Conservation (phyloP, 805 yeast species). For the Lachancea thermotolerans region DNA sequence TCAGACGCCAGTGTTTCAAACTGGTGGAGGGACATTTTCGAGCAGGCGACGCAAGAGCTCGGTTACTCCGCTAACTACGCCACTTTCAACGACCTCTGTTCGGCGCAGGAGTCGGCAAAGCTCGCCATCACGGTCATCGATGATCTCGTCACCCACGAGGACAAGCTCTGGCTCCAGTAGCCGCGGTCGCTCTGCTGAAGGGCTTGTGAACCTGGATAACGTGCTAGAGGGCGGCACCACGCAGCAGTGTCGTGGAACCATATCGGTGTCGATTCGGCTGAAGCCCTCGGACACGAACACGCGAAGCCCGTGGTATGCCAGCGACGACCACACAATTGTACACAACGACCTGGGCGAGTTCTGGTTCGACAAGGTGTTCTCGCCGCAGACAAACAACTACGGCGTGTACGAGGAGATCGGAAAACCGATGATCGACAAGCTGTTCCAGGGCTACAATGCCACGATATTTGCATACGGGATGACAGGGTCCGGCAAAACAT, state of each 20-base stretch:
- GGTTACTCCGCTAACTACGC: slow-evolving; percentile 5
- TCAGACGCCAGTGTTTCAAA: slow-evolving; percentile 18
- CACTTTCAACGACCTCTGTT: slow-evolving; percentile 2
- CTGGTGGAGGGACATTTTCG: slow-evolving; percentile 16
- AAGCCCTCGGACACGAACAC: slow-evolving; percentile 44
- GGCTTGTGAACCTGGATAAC: slow-evolving; percentile 1
- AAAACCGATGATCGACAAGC: slow-evolving; percentile 45
- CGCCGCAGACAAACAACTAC: slow-evolving; percentile 44
- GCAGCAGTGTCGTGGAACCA: slow-evolving; percentile 53
- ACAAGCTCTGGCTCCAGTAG: slow-evolving; percentile 5
- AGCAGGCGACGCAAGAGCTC: slow-evolving; percentile 11
- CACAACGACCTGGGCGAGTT: slow-evolving; percentile 58
- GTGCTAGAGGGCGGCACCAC: background rate
- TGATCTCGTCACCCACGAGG: slow-evolving; percentile 5
- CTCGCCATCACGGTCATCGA: slow-evolving; percentile 12
- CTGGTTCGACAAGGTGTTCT: slow-evolving; percentile 73
- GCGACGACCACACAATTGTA: slow-evolving; percentile 36
- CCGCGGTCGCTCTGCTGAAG: slow-evolving; percentile 1
- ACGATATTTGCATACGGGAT: slow-evolving; percentile 92
- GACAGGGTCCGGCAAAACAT: slow-evolving; percentile 92
- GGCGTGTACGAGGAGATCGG: slow-evolving; percentile 57
- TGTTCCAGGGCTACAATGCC: slow-evolving; percentile 71
- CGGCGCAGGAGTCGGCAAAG: slow-evolving; percentile 10
- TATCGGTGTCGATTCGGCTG: slow-evolving; percentile 71
- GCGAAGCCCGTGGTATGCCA: slow-evolving; percentile 29